These are phyloP conservation scores for Suhomyces terraborum DNA, from an alignment of 1,139 yeast species.

Conservation along the genomic window DNA sequence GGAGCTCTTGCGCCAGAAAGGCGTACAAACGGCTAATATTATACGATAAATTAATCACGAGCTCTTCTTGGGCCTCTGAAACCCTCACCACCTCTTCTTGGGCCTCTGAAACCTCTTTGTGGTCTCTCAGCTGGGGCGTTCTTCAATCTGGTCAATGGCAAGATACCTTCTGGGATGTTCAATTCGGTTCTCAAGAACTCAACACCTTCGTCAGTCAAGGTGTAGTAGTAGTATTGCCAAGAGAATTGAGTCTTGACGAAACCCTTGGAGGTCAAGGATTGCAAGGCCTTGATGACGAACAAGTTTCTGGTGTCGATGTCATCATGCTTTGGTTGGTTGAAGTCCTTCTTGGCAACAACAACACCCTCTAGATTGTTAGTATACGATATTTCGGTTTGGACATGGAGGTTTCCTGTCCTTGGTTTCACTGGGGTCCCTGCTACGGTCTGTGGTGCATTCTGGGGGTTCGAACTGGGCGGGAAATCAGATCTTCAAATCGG, in stretches of 20 bases:
- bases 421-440: no score
- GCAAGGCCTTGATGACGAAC: constrained; percentile 98
- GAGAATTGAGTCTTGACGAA: constrained; percentile 99
- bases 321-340: constrained; percentile 96
- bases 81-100: constrained; percentile 40
- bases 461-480: background rate
- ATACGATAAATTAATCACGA: constrained; percentile 39
- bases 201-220: constrained; percentile 99
- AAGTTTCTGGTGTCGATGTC: constrained; percentile 98
- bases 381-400: constrained; percentile 15
- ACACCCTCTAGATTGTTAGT: constrained; percentile 82
- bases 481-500: background rate
- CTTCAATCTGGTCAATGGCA: constrained; percentile 98
- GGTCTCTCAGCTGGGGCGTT: constrained; percentile 87
- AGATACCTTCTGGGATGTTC: constrained; percentile 97
- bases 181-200: constrained; percentile 98
- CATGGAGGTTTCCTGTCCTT: background rate
- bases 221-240: constrained; percentile 99
- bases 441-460: background rate
- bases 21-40: constrained; percentile 10
- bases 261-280: constrained; percentile 98
- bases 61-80: constrained; percentile 54
- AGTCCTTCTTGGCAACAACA: constrained; percentile 99
- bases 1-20: constrained; percentile 8
- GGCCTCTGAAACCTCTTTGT: constrained; percentile 49